phyloP scores from a whole-genome alignment of 2,329 filamentous ascomycete species.

The Zarea fungicola region DNA sequence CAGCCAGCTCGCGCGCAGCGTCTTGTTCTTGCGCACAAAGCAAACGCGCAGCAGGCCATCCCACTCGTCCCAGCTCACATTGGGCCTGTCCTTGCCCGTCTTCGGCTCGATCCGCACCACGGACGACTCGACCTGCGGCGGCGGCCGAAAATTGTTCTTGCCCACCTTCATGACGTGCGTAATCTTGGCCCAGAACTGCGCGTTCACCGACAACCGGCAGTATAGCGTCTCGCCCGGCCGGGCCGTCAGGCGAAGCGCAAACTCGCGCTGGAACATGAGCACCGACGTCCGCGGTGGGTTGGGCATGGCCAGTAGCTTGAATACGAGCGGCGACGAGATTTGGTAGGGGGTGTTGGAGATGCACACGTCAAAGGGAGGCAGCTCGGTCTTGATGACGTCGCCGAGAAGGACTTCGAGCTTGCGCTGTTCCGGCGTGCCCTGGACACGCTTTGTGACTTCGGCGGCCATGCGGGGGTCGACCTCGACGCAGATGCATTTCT shows the following conservation, averaged over 20 bases:
- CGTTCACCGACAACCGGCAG: conserved; percentile 84
- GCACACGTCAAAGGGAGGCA: conserved; percentile 74
- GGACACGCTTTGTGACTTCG: conserved; percentile 88
- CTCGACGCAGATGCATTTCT: conserved; percentile 78
- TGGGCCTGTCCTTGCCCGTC: conserved; percentile 66
- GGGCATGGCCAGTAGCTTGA: conserved; percentile 77
- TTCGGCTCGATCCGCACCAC: conserved; percentile 90
- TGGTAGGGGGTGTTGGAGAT: conserved; percentile 66
- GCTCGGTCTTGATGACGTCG: conserved; percentile 78
- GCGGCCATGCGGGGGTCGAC: conserved; percentile 95
- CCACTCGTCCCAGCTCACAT: conserved; percentile 92
- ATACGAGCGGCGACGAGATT: conserved; percentile 88
- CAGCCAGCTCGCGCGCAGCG: conserved; percentile 73
- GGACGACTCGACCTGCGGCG: conserved; percentile 85
- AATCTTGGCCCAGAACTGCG: conserved; percentile 73
- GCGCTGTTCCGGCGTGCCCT: conserved; percentile 79
- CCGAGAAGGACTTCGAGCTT: conserved; percentile 83
- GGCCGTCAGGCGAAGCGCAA: conserved; percentile 84
- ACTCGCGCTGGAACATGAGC: conserved; percentile 96
- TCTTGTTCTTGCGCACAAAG: conserved; percentile 78
- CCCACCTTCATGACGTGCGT: conserved; percentile 87
- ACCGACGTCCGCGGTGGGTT: conserved; percentile 79
- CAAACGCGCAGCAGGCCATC: conserved; percentile 78
- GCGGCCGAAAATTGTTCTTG: conserved; percentile 93
- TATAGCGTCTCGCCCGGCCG: conserved; percentile 85